Percentiles rank a stretch among this genome's conserved stretches.
Conservation (phyloP, 345 rosid genomes). For the Citrus trifoliata region DNA sequence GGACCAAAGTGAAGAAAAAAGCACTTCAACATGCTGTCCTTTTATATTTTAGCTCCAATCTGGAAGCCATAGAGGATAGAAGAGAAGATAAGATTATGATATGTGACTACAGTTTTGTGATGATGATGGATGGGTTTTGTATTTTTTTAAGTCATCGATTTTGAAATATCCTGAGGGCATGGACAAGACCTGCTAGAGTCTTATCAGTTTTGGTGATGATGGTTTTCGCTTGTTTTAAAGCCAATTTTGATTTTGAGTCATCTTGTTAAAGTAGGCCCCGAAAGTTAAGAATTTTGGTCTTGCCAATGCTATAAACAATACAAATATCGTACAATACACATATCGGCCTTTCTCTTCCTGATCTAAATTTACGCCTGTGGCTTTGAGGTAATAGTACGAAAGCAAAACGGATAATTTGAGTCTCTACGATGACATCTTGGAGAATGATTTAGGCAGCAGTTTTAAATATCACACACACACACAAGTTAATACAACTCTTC, state of each 20-base stretch:
- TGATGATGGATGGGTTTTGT: background rate
- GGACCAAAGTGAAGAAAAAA: constrained; percentile 14
- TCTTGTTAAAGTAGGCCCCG: background rate
- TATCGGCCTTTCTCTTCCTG: background rate
- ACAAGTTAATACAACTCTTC: background rate
- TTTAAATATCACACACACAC: background rate
- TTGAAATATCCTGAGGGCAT: background rate
- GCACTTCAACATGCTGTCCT: constrained; percentile 23
- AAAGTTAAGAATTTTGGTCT: background rate
- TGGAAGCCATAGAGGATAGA: no score
- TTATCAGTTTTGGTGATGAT: no score
- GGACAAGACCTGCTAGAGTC: background rate
- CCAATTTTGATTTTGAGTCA: background rate
- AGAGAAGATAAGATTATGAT: background rate
- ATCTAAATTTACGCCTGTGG: background rate
- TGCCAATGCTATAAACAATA: background rate
- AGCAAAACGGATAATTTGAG: no score
- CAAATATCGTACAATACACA: background rate
- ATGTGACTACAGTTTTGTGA: background rate
- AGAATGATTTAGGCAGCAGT: background rate
- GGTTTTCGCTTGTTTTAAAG: background rate
- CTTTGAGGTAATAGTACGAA: background rate
- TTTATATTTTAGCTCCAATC: constrained; percentile 24
- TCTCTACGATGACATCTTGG: background rate
- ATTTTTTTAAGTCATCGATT: background rate